Base-by-base conservation (phyloP, 257 asterid species). In the Penstemon newberryi region DNA sequence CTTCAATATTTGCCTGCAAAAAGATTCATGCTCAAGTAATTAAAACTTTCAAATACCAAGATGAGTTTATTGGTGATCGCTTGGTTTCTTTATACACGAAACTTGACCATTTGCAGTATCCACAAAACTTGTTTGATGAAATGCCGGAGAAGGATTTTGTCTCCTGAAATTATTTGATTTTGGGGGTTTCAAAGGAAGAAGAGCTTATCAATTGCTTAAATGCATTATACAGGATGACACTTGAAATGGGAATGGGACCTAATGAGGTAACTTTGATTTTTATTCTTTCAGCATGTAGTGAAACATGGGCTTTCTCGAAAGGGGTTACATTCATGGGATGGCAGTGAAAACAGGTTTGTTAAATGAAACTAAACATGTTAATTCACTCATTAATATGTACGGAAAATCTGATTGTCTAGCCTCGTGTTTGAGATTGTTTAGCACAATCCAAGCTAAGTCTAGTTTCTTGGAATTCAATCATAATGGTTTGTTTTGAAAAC, bases 211-310 rank as follows among this genome's bases (percentile, higher is more conserved):
- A 19, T 11, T 63, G 68, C 33, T 45, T 63, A 8, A 47, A 45
- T 44, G 7, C 56, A 2, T 63, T 63, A 11, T 33, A 11, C 19
- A 63, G 56, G 10, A 63, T 63, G 68, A 63, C 11, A 63, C 42
- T n/a, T 4, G 56, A 63, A 7, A 25, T 46, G 18, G 42, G 68
- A 15, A 15, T 63, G 42, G 68, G 33, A 63, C 68, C 68, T 43
- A 63, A 63, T 63, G 68, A 63, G 52, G 68, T 63, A 42, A 63
- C 55, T 5, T 36, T 63, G 25, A 63, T 63, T 15, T 63, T 19
- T 46, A 5, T 63, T 9, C 7, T 63, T 44, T 63, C 68, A 10
- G 11, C 44, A 18, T 63, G 68, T 38, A 63, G 43, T 8, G 56
- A 18, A 42, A 46, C 3, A 15, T 42, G 41, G n/a, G 56, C 68